These are phyloP conservation scores for Austroboletus eburneus DNA, from an alignment of 768 basidiomycete genomes.

Conservation along the genomic window DNA sequence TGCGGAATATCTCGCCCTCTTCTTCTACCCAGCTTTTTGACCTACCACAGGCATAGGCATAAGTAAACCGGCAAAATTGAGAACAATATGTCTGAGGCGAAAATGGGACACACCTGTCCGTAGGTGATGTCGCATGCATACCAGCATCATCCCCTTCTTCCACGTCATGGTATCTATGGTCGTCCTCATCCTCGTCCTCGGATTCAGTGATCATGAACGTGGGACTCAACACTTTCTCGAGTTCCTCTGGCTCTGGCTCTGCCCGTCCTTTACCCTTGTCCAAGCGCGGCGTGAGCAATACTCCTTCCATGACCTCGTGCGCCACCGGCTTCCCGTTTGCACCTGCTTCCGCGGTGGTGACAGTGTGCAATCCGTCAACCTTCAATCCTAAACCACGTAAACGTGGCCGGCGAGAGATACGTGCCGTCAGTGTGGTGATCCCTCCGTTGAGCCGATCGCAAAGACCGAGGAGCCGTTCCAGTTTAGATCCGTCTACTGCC, in stretches of 20 bases:
- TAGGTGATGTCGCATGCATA: slow-evolving; percentile 30
- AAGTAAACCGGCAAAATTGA: background rate
- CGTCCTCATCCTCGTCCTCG: slow-evolving; percentile 48
- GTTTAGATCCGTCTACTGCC: slow-evolving; percentile 47
- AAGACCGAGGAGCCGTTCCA: slow-evolving; percentile 65
- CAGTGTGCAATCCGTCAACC: slow-evolving; percentile 28
- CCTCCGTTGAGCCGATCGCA: slow-evolving; percentile 67
- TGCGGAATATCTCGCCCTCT: slow-evolving; percentile 95
- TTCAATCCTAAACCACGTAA: slow-evolving; percentile 45
- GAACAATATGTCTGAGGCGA: background rate
- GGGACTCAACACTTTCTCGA: slow-evolving; percentile 70
- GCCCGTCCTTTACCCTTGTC: slow-evolving; percentile 81
- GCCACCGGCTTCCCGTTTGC: slow-evolving; percentile 1
- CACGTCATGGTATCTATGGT: slow-evolving; percentile 29
- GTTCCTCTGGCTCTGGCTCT: slow-evolving; percentile 61
- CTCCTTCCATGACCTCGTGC: slow-evolving; percentile 26
- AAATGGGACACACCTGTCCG: slow-evolving; percentile 43
- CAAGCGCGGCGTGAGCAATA: slow-evolving; percentile 54
- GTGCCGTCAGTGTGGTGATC: slow-evolving; percentile 45
- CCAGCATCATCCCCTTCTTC: slow-evolving; percentile 33
- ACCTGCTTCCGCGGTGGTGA: slow-evolving; percentile 10
- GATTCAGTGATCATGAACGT: slow-evolving; percentile 51
- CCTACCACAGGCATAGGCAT: slow-evolving; percentile 31
- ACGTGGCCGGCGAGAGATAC: slow-evolving; percentile 36
- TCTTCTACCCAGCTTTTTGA: slow-evolving; percentile 85